These are phyloP conservation scores for Ustilago cynodontis DNA, from an alignment of 1,284 basidiomycete genomes.

Conservation along the genomic window DNA sequence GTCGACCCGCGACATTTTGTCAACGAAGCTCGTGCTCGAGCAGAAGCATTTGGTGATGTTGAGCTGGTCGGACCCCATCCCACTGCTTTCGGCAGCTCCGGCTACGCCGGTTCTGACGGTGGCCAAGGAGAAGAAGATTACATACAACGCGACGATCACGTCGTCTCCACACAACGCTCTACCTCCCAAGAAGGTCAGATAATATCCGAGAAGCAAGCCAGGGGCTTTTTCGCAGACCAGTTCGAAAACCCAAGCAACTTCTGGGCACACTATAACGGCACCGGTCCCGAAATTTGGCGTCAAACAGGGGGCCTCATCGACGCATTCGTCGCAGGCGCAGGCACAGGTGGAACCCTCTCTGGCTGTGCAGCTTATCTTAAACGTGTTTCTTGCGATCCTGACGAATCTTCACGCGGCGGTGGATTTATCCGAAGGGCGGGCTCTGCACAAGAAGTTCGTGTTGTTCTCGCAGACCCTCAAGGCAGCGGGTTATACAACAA, in stretches of 20 bases:
- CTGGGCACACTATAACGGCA: slow-evolving; percentile 87
- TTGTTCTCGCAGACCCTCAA: slow-evolving; percentile 87
- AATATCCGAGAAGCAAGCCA: slow-evolving; percentile 45
- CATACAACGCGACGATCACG: slow-evolving; percentile 49
- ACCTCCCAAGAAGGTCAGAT: slow-evolving; percentile 8
- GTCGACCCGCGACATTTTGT: slow-evolving; percentile 69
- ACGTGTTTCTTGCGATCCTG: slow-evolving; percentile 62
- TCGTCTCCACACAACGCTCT: slow-evolving; percentile 43
- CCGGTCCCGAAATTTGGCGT: slow-evolving; percentile 94
- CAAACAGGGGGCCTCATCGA: slow-evolving; percentile 86
- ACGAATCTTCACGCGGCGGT: slow-evolving; percentile 30
- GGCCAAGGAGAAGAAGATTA: slow-evolving; percentile 35
- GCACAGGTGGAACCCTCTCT: slow-evolving; percentile 95
- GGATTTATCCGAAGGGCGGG: slow-evolving; percentile 24
- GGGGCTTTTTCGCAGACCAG: slow-evolving; percentile 84
- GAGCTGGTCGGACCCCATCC: slow-evolving; percentile 58
- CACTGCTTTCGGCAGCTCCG: slow-evolving; percentile 20
- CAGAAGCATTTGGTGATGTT: slow-evolving; percentile 57
- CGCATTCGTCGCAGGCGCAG: slow-evolving; percentile 94
- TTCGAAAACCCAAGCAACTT: slow-evolving; percentile 87
- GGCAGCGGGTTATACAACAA: slow-evolving; percentile 97
- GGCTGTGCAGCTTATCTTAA: slow-evolving; percentile 85
- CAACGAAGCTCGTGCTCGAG: slow-evolving; percentile 64
- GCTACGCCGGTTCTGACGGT: slow-evolving; percentile 27
- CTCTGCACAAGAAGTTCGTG: slow-evolving; percentile 36